Percentiles rank a stretch among this genome's conserved stretches.
phyloP scores from a whole-genome alignment of 1,284 basidiomycete genomes.

The Paramarasmius palmivorus region DNA sequence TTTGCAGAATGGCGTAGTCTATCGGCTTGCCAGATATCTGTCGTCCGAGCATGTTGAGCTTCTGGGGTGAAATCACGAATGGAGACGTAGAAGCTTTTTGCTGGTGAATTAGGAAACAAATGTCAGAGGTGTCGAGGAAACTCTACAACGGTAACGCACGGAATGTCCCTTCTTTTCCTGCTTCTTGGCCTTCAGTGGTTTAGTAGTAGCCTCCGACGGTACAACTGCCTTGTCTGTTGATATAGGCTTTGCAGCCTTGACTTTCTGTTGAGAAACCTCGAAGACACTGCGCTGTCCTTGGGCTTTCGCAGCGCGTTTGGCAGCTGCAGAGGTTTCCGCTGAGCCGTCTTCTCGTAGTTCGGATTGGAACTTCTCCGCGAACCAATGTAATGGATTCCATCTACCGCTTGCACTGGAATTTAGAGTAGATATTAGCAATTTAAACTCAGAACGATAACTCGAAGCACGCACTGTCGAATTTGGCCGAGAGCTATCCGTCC shows the following conservation, averaged over 20 bases:
- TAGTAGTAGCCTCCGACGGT: conserved; percentile 26
- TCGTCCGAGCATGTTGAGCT: conserved; percentile 85
- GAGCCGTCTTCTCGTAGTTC: conserved; percentile 45
- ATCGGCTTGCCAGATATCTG: conserved; percentile 90
- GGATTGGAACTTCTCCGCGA: conserved; percentile 58
- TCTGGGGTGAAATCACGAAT: conserved; percentile 93
- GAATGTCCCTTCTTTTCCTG: conserved; percentile 29
- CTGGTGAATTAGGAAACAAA: conserved; percentile 46
- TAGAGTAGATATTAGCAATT: conserved; percentile 1
- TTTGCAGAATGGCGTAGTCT: conserved; percentile 94
- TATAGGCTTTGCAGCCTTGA: conserved; percentile 11
- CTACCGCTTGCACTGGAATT: conserved; percentile 36
- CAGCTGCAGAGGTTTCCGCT: conserved; percentile 49
- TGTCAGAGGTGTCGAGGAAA: background rate
- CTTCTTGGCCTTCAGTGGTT: conserved; percentile 14
- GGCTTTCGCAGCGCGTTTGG: conserved; percentile 51
- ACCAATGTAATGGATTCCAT: conserved; percentile 62
- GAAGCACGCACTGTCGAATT: conserved; percentile 38
- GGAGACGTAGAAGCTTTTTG: conserved; percentile 90
- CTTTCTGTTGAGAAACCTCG: conserved; percentile 38
- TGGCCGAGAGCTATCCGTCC: conserved; percentile 5
- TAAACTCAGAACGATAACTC: background rate
- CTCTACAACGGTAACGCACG: conserved; percentile 22
- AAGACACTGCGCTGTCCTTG: conserved; percentile 59
- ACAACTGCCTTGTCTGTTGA: conserved; percentile 19